A percentile compares a stretch with the other conserved stretches of the same genome.
These are phyloP conservation scores for Pluteus cervinus DNA, from an alignment of 768 basidiomycete species.

Conservation along the genomic window DNA sequence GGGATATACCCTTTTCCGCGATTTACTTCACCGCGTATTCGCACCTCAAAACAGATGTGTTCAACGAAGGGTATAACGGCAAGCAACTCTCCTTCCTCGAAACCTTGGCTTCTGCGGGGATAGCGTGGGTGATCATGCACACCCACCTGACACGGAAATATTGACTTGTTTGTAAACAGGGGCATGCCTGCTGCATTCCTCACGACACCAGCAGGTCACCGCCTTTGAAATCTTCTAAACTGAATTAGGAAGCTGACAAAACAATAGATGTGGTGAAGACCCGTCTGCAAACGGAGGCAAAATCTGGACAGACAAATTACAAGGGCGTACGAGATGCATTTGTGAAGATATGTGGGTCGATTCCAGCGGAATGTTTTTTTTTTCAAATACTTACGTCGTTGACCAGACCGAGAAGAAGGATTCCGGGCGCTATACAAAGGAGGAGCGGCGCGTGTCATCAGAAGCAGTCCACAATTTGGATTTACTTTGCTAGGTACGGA, in stretches of 20 bases:
- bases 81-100: constrained; percentile 90
- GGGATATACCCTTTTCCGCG: constrained; percentile 96
- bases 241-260: constrained; percentile 10
- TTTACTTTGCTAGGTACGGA: constrained; percentile 71
- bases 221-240: constrained; percentile 12
- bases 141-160: too few relatives aligned
- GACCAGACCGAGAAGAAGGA: constrained; percentile 79
- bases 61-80: constrained; percentile 93
- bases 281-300: constrained; percentile 87
- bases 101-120: constrained; percentile 75
- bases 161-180: constrained; percentile 39
- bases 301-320: constrained; percentile 87
- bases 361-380: constrained; percentile 1
- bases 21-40: constrained; percentile 87
- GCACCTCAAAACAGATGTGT: constrained; percentile 89
- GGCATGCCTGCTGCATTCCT: constrained; percentile 98
- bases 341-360: constrained; percentile 73
- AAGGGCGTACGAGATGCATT: constrained; percentile 88
- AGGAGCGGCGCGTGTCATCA: constrained; percentile 79
- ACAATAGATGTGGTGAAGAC: constrained; percentile 92
- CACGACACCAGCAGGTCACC: constrained; percentile 87
- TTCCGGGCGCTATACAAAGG: constrained; percentile 90
- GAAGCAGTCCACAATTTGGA: constrained; percentile 92
- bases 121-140: constrained; percentile 46
- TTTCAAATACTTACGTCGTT: constrained; percentile 11